Evolutionary conservation across 108 stramenopile genomes (phyloP), one percentile per base, ranked within the genome.

Genomic region (Skeletonema menzelii): DNA sequence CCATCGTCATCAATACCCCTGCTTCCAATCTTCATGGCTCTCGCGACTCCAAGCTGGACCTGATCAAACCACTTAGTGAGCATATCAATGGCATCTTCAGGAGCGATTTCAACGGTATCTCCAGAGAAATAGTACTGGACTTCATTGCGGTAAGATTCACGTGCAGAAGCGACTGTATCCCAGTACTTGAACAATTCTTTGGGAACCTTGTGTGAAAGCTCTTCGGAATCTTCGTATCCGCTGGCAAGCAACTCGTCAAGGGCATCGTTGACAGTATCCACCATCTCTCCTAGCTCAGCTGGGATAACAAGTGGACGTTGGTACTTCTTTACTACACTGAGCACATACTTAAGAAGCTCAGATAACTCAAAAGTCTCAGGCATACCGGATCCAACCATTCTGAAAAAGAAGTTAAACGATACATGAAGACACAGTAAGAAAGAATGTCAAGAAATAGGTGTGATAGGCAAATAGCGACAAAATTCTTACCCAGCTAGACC

Each of bases 291-390:
- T 55, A 96, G 95, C 67, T 96, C 93, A 10, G 65, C 32, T 6
- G 97, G 94, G 30, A 97, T 66, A 28, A 79, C 69, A 28, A 96
- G 63, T 34, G 81, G 68, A 12, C 96, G 90, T 53, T 86, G 83
- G 67, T 84, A 96, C 59, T 75, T 87, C 65, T 83, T 68, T 28
- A 95, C 80, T 44, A 92, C 90, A 56, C 72, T 72, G 57, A 82
- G 84, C 46, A 96, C 88, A 61, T 95, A 96, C 60, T 89, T 80
- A 47, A 95, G 70, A 47, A 97, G 83, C 73, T 92, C 82, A 47
- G 86, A 85, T 32, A 94, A 73, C 76, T 98, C 97, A 67, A 91
- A 95, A 4, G 96, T 95, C 69, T 97, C 95, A 5, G 95, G 91
- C 93, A 95, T 96, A 47, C 92, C 94, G 64, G 84, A 86, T 63